Conservation (phyloP, 2,329 filamentous ascomycete species). For the Nigrospora sphaerica region DNA sequence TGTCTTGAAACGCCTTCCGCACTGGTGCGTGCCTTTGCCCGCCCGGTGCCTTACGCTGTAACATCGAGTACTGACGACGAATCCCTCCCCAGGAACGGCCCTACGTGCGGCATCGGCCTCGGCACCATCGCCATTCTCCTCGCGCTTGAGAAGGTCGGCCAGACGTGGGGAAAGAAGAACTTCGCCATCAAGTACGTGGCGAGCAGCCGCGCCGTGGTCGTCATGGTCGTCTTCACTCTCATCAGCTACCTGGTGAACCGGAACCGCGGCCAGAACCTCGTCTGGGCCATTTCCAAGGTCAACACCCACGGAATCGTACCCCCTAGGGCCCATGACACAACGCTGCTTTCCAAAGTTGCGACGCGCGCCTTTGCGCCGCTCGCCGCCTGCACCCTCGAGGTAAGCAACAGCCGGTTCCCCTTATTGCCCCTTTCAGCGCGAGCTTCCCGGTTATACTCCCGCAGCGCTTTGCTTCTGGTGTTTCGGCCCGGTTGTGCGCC, state of each 20-base stretch:
- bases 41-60: too few relatives aligned
- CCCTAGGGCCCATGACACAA: slow-evolving; percentile 37
- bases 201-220: slow-evolving; percentile 53
- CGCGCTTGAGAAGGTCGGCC: slow-evolving; percentile 49
- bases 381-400: slow-evolving; percentile 48
- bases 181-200: slow-evolving; percentile 51
- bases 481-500: too few relatives aligned
- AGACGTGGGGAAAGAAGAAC: slow-evolving; percentile 51
- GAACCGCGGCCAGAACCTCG: slow-evolving; percentile 33
- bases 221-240: slow-evolving; percentile 54
- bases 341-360: slow-evolving; percentile 45
- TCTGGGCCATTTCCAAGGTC: slow-evolving; percentile 54
- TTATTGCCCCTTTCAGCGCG: too few relatives aligned
- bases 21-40: slow-evolving; percentile 18
- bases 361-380: slow-evolving; percentile 52
- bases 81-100: slow-evolving; percentile 33
- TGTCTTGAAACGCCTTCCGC: slow-evolving; percentile 47
- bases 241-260: slow-evolving; percentile 58
- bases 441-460: too few relatives aligned
- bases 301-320: slow-evolving; percentile 45
- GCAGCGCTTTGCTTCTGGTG: too few relatives aligned
- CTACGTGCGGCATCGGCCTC: slow-evolving; percentile 53
- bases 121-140: slow-evolving; percentile 48
- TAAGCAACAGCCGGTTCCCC: too few relatives aligned
- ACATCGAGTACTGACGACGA: not conserved